Evolutionary conservation across 306 rosid species (phyloP).

Genomic region (Prunus davidiana): DNA sequence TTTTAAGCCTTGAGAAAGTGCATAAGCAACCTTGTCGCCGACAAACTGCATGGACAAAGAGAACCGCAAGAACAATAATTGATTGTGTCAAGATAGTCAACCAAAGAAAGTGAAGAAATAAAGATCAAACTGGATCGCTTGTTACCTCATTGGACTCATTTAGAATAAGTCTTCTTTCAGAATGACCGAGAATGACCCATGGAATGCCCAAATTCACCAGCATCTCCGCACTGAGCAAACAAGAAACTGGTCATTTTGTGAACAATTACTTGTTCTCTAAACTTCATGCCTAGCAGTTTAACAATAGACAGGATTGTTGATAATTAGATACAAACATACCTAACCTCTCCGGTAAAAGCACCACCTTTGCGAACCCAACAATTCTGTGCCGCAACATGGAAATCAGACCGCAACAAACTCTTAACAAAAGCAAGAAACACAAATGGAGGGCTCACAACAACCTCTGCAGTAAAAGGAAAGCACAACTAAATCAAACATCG

Average conservation of each 20-base stretch:
- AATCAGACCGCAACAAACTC: conserved; percentile 56
- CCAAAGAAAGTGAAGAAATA: not conserved
- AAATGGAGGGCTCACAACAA: conserved; percentile 89
- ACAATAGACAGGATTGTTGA: not conserved
- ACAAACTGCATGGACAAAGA: conserved; percentile 57
- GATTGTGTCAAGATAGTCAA: not conserved
- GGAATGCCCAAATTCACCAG: conserved; percentile 75
- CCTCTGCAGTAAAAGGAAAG: conserved; percentile 51
- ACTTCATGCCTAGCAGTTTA: not conserved
- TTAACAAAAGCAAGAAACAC: conserved; percentile 71
- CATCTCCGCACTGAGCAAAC: conserved; percentile 65
- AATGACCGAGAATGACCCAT: conserved; percentile 84
- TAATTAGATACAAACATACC: conserved; percentile 41
- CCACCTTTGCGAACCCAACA: conserved; percentile 88
- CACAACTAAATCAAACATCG: not conserved
- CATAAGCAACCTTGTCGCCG: conserved; percentile 83
- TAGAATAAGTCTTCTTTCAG: conserved; percentile 73
- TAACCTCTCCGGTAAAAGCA: conserved; percentile 85
- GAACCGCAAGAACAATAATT: not conserved
- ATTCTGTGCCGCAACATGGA: conserved; percentile 82
- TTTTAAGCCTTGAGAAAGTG: conserved; percentile 69
- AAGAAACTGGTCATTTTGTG: not conserved
- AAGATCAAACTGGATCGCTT: not conserved
- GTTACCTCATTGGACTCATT: conserved; percentile 74
- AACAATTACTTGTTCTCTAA: not conserved